phyloP scores from a whole-genome alignment of 768 basidiomycete genomes.

The Mycena epipterygia region DNA sequence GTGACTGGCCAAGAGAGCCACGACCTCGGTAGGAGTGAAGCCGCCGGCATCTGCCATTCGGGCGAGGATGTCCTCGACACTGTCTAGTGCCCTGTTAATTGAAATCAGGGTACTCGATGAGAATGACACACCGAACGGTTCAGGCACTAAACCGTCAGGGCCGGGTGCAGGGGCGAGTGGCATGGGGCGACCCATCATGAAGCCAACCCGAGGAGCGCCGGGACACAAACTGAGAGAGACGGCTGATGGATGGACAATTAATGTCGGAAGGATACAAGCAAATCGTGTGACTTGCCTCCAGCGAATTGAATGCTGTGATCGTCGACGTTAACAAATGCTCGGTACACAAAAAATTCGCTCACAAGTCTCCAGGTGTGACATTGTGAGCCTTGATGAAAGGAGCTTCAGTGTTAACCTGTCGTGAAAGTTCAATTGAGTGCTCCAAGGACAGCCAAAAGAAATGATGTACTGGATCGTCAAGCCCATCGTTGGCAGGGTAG shows the following conservation, averaged over 20 bases:
- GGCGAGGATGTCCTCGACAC: no score
- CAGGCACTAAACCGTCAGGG: slow-evolving; percentile 35
- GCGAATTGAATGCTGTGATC: not conserved
- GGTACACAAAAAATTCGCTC: not conserved
- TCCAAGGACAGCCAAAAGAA: not conserved
- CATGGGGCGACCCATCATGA: slow-evolving; percentile 47
- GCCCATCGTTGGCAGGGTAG: slow-evolving; percentile 46
- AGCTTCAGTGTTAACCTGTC: slow-evolving; percentile 34
- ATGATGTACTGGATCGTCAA: slow-evolving; percentile 41
- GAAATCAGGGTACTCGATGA: no score
- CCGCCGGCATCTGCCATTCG: no score
- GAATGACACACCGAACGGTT: slow-evolving; percentile 39
- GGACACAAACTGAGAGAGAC: slow-evolving; percentile 47
- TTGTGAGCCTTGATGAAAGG: slow-evolving; percentile 41
- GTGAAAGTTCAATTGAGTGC: slow-evolving; percentile 1
- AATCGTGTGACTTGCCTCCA: not conserved
- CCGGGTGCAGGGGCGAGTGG: slow-evolving; percentile 28
- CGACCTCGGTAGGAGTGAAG: no score
- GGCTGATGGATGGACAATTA: slow-evolving; percentile 26
- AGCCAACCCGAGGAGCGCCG: slow-evolving; percentile 47
- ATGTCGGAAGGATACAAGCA: no score
- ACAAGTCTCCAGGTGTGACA: slow-evolving; percentile 48
- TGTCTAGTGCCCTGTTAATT: no score
- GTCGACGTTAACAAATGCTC: not conserved
- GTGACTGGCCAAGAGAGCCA: no score